phyloP scores from a whole-genome alignment of 257 asterid genomes.

The Rhazya stricta region DNA sequence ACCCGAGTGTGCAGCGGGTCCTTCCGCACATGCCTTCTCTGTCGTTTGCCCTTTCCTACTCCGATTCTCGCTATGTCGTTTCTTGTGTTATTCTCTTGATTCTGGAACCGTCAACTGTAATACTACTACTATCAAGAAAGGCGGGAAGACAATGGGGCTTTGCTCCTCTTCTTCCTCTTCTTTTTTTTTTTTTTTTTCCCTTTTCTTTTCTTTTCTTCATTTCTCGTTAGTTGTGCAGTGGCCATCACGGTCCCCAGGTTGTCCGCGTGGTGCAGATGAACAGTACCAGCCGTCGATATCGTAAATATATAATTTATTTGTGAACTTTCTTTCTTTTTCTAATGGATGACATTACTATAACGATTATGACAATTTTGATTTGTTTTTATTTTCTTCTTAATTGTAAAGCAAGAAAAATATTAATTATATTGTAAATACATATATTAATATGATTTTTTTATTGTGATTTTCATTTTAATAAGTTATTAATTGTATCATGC shows the following conservation, averaged over 20 bases:
- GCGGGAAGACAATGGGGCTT: conserved; percentile 26
- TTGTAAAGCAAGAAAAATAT: no score
- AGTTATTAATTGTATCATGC: no score
- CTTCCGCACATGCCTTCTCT: conserved; percentile 77
- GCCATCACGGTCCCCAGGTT: no score
- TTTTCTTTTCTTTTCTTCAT: background rate
- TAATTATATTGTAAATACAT: no score
- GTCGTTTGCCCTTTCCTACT: background rate
- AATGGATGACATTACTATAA: no score
- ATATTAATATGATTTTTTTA: no score
- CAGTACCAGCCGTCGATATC: background rate
- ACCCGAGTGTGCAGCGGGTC: conserved; percentile 66
- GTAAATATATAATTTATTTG: no score
- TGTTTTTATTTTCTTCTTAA: no score
- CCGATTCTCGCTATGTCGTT: background rate
- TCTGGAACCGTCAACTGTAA: conserved; percentile 15
- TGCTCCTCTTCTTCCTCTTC: background rate
- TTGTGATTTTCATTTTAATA: no score
- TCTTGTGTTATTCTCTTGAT: conserved; percentile 5
- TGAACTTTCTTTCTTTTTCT: no score
- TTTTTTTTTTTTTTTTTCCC: no score
- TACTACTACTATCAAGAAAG: background rate
- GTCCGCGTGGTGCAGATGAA: background rate
- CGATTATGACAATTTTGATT: no score
- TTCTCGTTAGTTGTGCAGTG: background rate